These are phyloP conservation scores for Pseudocercospora musae DNA, from an alignment of 2,329 filamentous ascomycete species.

Conservation along the genomic window DNA sequence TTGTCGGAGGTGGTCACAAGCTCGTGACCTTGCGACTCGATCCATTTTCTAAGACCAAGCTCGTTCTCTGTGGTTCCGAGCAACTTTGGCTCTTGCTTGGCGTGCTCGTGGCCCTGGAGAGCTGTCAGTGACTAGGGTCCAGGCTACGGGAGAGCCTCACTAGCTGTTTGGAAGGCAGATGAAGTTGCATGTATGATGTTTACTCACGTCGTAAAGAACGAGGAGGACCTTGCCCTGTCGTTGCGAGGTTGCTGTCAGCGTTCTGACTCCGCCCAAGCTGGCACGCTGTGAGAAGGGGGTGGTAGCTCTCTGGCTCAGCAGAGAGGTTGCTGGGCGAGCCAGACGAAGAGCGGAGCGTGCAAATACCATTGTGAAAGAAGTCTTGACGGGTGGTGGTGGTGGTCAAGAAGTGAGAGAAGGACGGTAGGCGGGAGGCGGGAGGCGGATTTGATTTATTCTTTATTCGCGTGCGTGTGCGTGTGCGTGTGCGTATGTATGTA, in stretches of 20 bases:
- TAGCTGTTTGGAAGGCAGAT: neutral
- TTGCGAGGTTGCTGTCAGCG: constrained; percentile 62
- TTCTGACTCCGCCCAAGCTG: constrained; percentile 52
- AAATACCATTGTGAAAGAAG: constrained; percentile 55
- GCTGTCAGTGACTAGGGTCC: neutral
- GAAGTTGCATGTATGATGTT: neutral
- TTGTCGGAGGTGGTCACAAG: constrained; percentile 97
- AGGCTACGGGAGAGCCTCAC: neutral
- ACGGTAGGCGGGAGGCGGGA: neutral
- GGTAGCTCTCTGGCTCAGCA: constrained; percentile 44
- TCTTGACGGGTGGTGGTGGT: constrained; percentile 2
- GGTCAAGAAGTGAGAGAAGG: neutral
- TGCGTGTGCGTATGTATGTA: too few relatives aligned
- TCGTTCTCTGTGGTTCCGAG: constrained; percentile 98
- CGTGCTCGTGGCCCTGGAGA: constrained; percentile 70
- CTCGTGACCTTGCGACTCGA: constrained; percentile 94
- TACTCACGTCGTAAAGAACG: constrained; percentile 83
- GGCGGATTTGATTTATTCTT: neutral
- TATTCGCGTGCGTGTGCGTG: too few relatives aligned
- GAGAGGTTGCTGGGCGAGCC: constrained; percentile 52
- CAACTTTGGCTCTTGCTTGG: constrained; percentile 80
- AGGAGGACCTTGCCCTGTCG: constrained; percentile 93
- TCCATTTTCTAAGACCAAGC: constrained; percentile 94
- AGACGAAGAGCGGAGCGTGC: constrained; percentile 59
- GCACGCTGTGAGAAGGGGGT: constrained; percentile 37